phyloP scores from a whole-genome alignment of 2,329 filamentous ascomycete species.

The Chaetomiaceae sp. region DNA sequence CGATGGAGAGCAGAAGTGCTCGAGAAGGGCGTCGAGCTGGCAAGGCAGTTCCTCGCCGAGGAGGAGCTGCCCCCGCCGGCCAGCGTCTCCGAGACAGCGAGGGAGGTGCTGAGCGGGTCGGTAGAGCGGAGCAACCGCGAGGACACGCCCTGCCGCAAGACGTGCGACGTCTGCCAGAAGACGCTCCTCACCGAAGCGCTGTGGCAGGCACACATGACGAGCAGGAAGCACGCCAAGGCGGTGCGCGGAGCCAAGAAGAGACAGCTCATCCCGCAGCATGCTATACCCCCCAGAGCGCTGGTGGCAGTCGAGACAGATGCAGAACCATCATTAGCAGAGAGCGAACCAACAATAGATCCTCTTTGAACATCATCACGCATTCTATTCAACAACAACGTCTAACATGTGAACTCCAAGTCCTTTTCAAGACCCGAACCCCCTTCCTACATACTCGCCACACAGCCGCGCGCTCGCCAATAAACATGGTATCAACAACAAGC shows the following conservation, averaged over 20 bases:
- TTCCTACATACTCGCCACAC: neutral
- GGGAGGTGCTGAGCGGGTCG: conserved; percentile 50
- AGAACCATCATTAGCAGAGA: neutral
- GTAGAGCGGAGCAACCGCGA: conserved; percentile 44
- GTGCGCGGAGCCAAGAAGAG: conserved; percentile 18
- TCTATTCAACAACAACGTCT: neutral
- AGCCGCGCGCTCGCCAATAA: neutral
- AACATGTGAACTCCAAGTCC: too few species aligned
- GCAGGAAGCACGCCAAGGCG: conserved; percentile 35
- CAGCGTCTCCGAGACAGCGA: conserved; percentile 44
- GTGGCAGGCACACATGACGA: conserved; percentile 44
- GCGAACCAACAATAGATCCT: neutral
- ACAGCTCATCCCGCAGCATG: conserved; percentile 8
- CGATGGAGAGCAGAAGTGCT: conserved; percentile 61
- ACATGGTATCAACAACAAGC: conserved; percentile 7
- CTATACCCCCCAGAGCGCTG: conserved; percentile 4
- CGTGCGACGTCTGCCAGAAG: conserved; percentile 70
- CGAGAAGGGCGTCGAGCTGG: conserved; percentile 57
- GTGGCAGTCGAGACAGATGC: neutral
- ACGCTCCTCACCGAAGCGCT: conserved; percentile 52
- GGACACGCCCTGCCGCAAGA: conserved; percentile 51
- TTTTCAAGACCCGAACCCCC: neutral
- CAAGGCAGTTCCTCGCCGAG: conserved; percentile 57
- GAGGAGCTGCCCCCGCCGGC: conserved; percentile 48
- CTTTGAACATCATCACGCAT: neutral